Conservation (phyloP, 495 filamentous ascomycete genomes). For the Penicillium cataractarum region DNA sequence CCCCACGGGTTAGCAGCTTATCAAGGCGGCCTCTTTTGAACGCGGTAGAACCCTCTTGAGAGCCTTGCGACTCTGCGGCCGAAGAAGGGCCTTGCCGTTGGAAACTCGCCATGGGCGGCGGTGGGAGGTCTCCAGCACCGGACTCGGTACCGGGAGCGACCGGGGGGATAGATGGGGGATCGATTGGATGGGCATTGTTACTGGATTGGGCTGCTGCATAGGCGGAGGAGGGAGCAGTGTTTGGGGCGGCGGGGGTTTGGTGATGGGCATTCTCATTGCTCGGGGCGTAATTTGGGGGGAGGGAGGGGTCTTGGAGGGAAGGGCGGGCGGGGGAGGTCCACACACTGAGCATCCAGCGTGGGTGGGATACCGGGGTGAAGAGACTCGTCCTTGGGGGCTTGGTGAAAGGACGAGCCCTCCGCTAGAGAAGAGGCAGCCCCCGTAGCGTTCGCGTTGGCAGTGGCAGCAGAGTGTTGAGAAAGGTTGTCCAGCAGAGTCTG, state of each 20-base stretch:
- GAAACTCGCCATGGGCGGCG: conserved; percentile 62
- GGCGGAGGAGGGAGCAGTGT: conserved; percentile 32
- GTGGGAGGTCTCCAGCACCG: conserved; percentile 59
- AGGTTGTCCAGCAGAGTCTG: conserved; percentile 58
- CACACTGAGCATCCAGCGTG: conserved; percentile 21
- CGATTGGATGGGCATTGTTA: conserved; percentile 46
- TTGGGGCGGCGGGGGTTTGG: conserved; percentile 41
- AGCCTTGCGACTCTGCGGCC: conserved; percentile 33
- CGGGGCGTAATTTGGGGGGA: conserved; percentile 59
- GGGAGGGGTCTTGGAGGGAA: conserved; percentile 57
- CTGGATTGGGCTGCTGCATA: conserved; percentile 45
- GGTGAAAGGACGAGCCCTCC: conserved; percentile 38
- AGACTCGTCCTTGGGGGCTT: conserved; percentile 39
- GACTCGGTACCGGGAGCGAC: conserved; percentile 57
- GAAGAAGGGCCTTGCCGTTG: conserved; percentile 48
- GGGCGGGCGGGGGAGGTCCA: conserved; percentile 53
- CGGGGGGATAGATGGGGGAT: conserved; percentile 48
- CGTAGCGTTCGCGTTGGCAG: conserved; percentile 29
- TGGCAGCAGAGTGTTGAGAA: conserved; percentile 35
- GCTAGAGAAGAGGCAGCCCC: conserved; percentile 32
- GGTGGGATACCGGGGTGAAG: conserved; percentile 27
- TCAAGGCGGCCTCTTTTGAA: conserved; percentile 39
- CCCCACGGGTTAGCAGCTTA: conserved; percentile 27
- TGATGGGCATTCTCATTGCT: conserved; percentile 62
- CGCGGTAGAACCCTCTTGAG: conserved; percentile 37